Base-by-base conservation (phyloP, 192 early-diverging fungal species). In the Coemansia sp. region DNA sequence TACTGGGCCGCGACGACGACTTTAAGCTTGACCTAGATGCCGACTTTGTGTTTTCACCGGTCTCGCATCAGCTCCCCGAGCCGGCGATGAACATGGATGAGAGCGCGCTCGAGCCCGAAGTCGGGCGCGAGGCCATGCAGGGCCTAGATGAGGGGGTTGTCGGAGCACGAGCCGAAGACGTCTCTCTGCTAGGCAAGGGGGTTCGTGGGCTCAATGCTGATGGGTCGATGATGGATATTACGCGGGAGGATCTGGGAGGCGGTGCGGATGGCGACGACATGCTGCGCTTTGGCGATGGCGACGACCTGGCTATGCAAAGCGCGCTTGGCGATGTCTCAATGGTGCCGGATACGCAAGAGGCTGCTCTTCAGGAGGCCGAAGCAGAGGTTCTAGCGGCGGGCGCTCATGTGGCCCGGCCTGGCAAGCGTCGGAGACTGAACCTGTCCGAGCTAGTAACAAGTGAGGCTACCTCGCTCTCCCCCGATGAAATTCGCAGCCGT, bases 1-100 rank as follows among this genome's bases (percentile, higher is more conserved):
- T 84, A 42, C 65, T 86, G 35, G 76, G 86, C 38, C 78, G 83
- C 31, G 86, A 85, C 21, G 80, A 86, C 33, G 89, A 85, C 11
- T 83, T 86, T 43, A 83, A 61, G 13, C 61, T 76, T 2, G 83
- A 86, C n/a, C 78, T 67, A 20, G 76, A 83, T 61, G 62, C 73
- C 34, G 77, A 79, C 61, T 77, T 84, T 65, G 64, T 75, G 1
- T 62, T 79, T 11, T 76, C 82, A 12, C 77, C 82, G 16, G 61
- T 33, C n/a, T 61, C 62, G 2, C 82, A 69, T 57, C 60, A 64
- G 55, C 53, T 71, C 5, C 63, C 61, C 7, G 70, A 69, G 37
- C 64, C 70, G 4, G 39, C 39, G 36, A 35, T 64, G 20, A 62
- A 52, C 14, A 41, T 69, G 1, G 73, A 77, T 47, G 78, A 50